phyloP scores from a whole-genome alignment of 345 rosid species.

The Diplotaxis tenuifolia region DNA sequence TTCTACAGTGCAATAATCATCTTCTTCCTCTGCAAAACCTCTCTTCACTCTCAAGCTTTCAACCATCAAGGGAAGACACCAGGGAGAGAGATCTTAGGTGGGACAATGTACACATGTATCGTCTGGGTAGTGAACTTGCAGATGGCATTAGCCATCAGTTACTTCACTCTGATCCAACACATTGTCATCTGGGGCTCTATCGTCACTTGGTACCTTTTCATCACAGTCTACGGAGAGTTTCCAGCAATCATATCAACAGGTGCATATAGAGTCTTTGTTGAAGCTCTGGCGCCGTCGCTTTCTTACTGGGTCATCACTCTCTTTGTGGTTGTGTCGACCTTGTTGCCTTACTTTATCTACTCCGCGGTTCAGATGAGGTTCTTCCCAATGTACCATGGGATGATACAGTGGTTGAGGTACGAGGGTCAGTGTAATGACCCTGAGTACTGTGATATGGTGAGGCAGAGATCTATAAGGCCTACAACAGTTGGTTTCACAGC shows the following conservation, averaged over 20 bases:
- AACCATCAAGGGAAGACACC: constrained; percentile 56
- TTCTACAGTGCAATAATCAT: constrained; percentile 53
- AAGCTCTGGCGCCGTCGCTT: constrained; percentile 76
- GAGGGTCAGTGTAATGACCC: constrained; percentile 69
- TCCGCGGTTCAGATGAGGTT: constrained; percentile 67
- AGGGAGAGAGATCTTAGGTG: constrained; percentile 68
- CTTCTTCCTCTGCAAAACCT: constrained; percentile 65
- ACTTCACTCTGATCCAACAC: constrained; percentile 81
- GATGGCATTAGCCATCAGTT: constrained; percentile 65
- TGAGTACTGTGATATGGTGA: constrained; percentile 66
- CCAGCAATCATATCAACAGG: constrained; percentile 41
- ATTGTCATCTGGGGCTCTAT: constrained; percentile 70
- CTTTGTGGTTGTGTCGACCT: constrained; percentile 45
- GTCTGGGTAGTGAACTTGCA: constrained; percentile 91
- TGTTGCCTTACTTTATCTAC: constrained; percentile 67
- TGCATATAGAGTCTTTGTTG: constrained; percentile 70
- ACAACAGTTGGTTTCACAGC: constrained; percentile 80
- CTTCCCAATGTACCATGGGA: constrained; percentile 92
- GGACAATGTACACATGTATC: constrained; percentile 73
- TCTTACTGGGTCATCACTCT: constrained; percentile 71
- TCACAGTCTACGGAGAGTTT: constrained; percentile 54
- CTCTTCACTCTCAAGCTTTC: constrained; percentile 71
- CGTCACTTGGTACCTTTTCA: constrained; percentile 69
- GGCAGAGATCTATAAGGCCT: constrained; percentile 72
- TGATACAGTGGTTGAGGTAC: constrained; percentile 78